phyloP scores from a whole-genome alignment of 345 rosid species.

The Eucalyptus decipiens region DNA sequence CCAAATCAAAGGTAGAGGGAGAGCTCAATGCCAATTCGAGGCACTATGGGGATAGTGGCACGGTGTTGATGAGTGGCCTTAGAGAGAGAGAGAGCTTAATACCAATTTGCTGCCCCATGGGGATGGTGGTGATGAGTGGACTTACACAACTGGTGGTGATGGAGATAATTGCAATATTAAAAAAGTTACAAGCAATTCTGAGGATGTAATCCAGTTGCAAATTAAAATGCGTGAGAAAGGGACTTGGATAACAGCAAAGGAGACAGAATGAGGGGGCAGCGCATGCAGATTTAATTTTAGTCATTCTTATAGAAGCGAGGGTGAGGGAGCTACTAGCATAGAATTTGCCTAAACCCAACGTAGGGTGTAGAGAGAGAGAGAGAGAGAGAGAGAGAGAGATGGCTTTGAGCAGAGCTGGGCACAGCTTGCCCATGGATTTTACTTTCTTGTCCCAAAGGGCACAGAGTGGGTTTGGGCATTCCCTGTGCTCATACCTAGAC shows the following conservation, averaged over 20 bases:
- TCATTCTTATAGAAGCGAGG: neutral
- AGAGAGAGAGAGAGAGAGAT: neutral
- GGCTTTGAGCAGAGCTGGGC: neutral
- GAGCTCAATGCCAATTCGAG: neutral
- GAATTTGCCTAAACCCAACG: neutral
- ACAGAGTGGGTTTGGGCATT: neutral
- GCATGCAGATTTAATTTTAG: neutral
- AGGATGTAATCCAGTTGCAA: neutral
- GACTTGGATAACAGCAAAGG: neutral
- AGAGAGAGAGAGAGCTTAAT: neutral
- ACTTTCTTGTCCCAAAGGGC: neutral
- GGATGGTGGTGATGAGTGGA: neutral
- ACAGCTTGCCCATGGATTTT: neutral
- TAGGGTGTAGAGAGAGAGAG: neutral
- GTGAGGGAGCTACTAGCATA: neutral
- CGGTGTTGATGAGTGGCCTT: neutral
- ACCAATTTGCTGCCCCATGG: too few relatives aligned
- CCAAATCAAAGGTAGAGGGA: neutral
- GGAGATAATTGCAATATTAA: neutral
- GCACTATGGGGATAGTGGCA: neutral
- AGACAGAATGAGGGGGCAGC: neutral
- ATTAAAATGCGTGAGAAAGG: neutral
- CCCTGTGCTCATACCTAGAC: neutral
- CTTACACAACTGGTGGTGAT: neutral
- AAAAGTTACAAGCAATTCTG: neutral